Conservation (phyloP, 2,329 filamentous ascomycete genomes). For the Aspergillus terreus region DNA sequence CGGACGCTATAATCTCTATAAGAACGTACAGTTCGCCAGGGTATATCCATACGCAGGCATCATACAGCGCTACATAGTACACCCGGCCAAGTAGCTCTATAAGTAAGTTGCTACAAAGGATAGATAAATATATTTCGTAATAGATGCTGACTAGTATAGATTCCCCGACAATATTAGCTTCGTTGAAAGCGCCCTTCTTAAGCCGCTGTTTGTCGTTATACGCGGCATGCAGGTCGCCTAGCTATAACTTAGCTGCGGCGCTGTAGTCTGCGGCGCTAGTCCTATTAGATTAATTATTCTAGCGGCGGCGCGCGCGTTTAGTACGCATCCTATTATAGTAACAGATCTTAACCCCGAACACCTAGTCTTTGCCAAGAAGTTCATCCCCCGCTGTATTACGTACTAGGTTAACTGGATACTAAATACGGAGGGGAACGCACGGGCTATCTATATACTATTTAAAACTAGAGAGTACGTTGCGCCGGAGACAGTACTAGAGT, state of each 20-base stretch:
- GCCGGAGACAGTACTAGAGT: conserved; percentile 60
- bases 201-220: conserved; percentile 62
- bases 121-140: no score
- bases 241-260: conserved; percentile 54
- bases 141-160: conserved; percentile 11
- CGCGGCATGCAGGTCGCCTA: conserved; percentile 55
- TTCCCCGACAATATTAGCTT: conserved; percentile 56
- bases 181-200: conserved; percentile 59
- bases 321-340: conserved; percentile 61
- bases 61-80: conserved; percentile 59
- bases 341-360: conserved; percentile 58
- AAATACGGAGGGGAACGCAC: conserved; percentile 49
- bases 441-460: conserved; percentile 53
- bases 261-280: conserved; percentile 59
- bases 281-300: conserved; percentile 61
- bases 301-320: conserved; percentile 57
- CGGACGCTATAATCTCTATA: conserved; percentile 62
- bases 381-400: conserved; percentile 53
- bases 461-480: conserved; percentile 53
- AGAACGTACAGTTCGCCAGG: conserved; percentile 58
- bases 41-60: conserved; percentile 60
- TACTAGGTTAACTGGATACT: conserved; percentile 51
- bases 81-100: conserved; percentile 59
- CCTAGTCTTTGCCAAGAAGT: conserved; percentile 55
- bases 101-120: conserved; percentile 18